A percentile compares a stretch with the other conserved stretches of the same genome.
Evolutionary conservation across 768 basidiomycete genomes (phyloP).

Genomic region (Tephrocybe sp.): DNA sequence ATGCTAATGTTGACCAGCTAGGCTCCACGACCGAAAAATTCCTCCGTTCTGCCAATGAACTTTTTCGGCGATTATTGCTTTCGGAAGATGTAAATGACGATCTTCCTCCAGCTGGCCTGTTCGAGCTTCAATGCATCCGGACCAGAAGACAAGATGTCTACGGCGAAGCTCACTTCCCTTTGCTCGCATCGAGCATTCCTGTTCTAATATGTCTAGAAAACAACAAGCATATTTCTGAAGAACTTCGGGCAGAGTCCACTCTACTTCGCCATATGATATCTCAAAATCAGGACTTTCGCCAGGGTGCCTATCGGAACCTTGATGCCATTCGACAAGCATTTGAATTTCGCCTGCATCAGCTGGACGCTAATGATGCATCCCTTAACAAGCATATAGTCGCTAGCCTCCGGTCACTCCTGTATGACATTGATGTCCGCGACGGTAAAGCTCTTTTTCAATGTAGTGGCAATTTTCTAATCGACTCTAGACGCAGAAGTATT

Average conservation of each 20-base stretch:
- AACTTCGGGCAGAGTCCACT: conserved; percentile 45
- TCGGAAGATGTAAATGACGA: conserved; percentile 41
- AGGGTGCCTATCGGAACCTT: conserved; percentile 73
- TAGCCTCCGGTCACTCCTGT: conserved; percentile 64
- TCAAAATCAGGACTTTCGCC: conserved; percentile 64
- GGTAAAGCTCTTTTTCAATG: conserved; percentile 32
- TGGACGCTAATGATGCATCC: conserved; percentile 41
- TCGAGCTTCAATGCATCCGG: conserved; percentile 66
- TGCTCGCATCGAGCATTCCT: conserved; percentile 63
- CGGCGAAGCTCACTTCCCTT: conserved; percentile 59
- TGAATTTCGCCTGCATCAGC: conserved; percentile 54
- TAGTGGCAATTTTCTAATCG: not conserved
- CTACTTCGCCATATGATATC: conserved; percentile 59
- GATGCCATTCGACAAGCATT: conserved; percentile 69
- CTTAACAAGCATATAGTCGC: conserved; percentile 62
- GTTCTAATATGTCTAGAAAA: conserved; percentile 70
- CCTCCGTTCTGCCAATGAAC: conserved; percentile 57
- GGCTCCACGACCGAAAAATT: conserved; percentile 44
- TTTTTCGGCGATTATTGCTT: conserved; percentile 62
- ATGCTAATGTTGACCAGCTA: conserved; percentile 31
- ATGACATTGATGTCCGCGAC: conserved; percentile 46
- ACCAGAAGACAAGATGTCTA: conserved; percentile 71
- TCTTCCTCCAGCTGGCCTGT: conserved; percentile 45
- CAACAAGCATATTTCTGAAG: conserved; percentile 47
- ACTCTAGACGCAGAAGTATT: conserved; percentile 45